Conservation (phyloP, 768 basidiomycete genomes). For the Inosperma sp. region DNA sequence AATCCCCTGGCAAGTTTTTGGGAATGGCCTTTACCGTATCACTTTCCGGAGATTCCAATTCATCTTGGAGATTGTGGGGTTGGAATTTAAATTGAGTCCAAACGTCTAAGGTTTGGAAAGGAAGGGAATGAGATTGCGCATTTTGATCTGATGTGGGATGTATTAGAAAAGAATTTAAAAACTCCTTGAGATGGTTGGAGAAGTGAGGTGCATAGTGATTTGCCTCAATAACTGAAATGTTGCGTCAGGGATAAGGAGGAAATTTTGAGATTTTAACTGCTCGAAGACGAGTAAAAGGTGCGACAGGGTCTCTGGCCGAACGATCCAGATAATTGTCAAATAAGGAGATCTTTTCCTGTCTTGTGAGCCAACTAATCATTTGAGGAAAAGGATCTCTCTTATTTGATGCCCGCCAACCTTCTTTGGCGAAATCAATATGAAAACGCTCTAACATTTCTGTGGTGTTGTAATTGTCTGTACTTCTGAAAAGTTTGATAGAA, state of each 20-base stretch:
- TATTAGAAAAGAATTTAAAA: constrained; percentile 23
- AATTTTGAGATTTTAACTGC: constrained; percentile 12
- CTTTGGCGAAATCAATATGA: no score
- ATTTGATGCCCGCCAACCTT: constrained; percentile 25
- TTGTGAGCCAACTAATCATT: no score
- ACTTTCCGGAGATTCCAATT: constrained; percentile 8
- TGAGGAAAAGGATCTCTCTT: constrained; percentile 22
- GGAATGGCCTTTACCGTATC: constrained; percentile 5
- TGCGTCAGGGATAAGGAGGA: constrained; percentile 14
- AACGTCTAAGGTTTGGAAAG: constrained; percentile 20
- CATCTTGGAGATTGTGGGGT: constrained; percentile 16
- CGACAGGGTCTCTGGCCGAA: background rate
- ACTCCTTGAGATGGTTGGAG: constrained; percentile 20
- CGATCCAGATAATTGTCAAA: background rate
- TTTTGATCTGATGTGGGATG: background rate
- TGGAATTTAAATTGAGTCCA: constrained; percentile 24
- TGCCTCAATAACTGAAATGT: constrained; percentile 10
- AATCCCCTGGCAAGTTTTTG: background rate
- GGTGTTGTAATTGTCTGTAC: constrained; percentile 21
- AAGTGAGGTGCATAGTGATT: constrained; percentile 21
- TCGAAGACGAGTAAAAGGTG: constrained; percentile 7
- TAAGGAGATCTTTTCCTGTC: constrained; percentile 21
- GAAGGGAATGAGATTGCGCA: constrained; percentile 9
- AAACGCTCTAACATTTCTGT: constrained; percentile 31
- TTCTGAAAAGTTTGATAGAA: constrained; percentile 12